Evolutionary conservation across 2,329 filamentous ascomycete species (phyloP), one percentile per base, ranked within the genome.

Genomic region (Penicillium sp.): DNA sequence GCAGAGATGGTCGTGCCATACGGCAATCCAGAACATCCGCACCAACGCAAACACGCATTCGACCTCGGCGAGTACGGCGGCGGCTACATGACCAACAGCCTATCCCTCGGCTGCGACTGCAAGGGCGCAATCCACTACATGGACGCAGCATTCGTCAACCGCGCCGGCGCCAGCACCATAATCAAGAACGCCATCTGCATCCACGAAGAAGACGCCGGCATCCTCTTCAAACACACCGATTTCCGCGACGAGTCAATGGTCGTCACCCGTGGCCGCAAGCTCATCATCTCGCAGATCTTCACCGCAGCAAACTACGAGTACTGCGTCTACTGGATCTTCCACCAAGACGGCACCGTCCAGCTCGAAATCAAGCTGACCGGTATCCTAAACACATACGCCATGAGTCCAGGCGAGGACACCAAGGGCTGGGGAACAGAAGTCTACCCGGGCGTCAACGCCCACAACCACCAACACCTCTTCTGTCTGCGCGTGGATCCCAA

Each of bases 251-350:
- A 93, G 36, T 92, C 88, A 0, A 82, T 84, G 46, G 89, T 93
- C 9, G 88, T 95, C 4, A 95, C 90, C 0, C 84, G 91, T 22
- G 89, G 85, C 1, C 83, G 89, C 46, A 95, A 93, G 67, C 80
- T 96, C 50, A 80, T 95, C 64, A 79, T 96, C 58, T 90, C 89
- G 57, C 90, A 95, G 60, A 87, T 95, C 65, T 95, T 96, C 73
- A 96, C 91, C 0, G 91, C 91, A 0, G 91, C 91, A 22, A 96
- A 96, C 75, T 96, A 96, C 72, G 91, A 96, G 69, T 96, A 96
- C 72, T 86, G 84, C 63, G 78, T 83, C 6, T 86, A 92, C 75
- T 95, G 89, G 89, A 86, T 90, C 59, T 90, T 95, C 74, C 88
- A 92, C 68, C 89, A 93, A 70, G 91, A 95, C 61, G 91, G 90